Percentiles rank a stretch among this genome's conserved stretches.
Conservation (phyloP, 192 early-diverging fungal species). For the Chytriomyces sp. region DNA sequence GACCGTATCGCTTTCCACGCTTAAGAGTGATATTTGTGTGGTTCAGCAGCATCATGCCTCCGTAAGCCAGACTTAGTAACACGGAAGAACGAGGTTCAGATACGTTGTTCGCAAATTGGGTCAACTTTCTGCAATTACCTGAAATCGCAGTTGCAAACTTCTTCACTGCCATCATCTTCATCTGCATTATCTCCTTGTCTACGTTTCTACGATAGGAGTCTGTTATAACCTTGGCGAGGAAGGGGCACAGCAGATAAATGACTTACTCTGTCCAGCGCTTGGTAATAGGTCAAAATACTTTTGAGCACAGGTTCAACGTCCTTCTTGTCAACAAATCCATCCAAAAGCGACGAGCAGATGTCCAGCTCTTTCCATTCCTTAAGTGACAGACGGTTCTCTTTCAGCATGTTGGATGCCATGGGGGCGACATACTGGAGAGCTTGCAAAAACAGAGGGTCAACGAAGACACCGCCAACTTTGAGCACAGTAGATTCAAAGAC, state of each 20-base stretch:
- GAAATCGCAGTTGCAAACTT: slow-evolving; percentile 62
- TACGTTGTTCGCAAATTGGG: not conserved
- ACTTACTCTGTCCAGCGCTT: slow-evolving; percentile 34
- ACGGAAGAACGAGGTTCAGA: not conserved
- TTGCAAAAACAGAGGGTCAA: slow-evolving; percentile 41
- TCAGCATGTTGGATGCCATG: slow-evolving; percentile 29
- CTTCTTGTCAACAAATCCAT: slow-evolving; percentile 38
- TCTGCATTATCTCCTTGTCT: slow-evolving; percentile 47
- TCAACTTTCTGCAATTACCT: slow-evolving; percentile 16
- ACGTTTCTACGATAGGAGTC: slow-evolving; percentile 36
- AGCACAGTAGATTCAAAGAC: slow-evolving; percentile 28
- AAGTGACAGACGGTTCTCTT: slow-evolving; percentile 27
- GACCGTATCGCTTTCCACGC: slow-evolving; percentile 78
- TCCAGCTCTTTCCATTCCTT: slow-evolving; percentile 45
- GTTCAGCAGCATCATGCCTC: slow-evolving; percentile 63
- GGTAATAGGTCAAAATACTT: slow-evolving; percentile 28
- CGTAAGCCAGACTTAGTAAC: slow-evolving; percentile 54
- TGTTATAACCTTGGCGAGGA: slow-evolving; percentile 20
- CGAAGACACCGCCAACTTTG: slow-evolving; percentile 24
- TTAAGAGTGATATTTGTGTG: slow-evolving; percentile 64
- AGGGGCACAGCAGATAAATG: not conserved
- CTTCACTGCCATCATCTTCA: slow-evolving; percentile 59
- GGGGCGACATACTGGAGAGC: slow-evolving; percentile 34
- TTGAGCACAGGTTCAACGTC: slow-evolving; percentile 10
- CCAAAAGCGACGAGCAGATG: slow-evolving; percentile 40